Conservation (phyloP, 73 alveolate genomes). For the Breviolum minutum region DNA sequence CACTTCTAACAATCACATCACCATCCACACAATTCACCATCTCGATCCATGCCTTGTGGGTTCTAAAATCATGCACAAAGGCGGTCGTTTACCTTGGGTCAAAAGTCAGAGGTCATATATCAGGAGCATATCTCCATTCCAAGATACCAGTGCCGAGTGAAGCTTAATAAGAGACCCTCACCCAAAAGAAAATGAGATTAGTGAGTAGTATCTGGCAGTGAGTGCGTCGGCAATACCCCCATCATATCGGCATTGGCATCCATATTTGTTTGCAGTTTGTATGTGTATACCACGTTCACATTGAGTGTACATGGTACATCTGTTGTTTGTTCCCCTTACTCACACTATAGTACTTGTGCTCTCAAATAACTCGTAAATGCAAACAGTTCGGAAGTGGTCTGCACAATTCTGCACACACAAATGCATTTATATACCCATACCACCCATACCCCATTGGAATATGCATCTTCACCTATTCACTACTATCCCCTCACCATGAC, state of each 20-base stretch:
- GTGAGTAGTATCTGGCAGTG: no score
- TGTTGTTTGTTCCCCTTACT: no score
- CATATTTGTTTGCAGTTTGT: no score
- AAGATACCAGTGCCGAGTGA: not conserved
- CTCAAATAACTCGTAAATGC: no score
- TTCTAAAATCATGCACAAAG: conserved; percentile 89
- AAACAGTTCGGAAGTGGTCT: not conserved
- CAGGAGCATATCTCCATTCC: no score
- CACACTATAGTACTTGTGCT: no score
- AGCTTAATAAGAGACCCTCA: not conserved
- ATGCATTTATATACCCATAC: not conserved
- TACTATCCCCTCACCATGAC: not conserved
- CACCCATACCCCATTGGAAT: not conserved
- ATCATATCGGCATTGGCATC: no score
- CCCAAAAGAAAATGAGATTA: not conserved
- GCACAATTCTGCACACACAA: not conserved
- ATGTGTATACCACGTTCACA: no score
- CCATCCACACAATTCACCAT: not conserved
- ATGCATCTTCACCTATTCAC: not conserved
- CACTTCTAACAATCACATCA: no score
- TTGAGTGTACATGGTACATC: no score
- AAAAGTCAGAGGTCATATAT: no score
- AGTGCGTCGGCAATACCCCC: no score
- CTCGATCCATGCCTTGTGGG: conserved; percentile 51
- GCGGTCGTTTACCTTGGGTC: conserved; percentile 76